phyloP scores from a whole-genome alignment of 805 yeast species.

The Wickerhamiella sorbophila region DNA sequence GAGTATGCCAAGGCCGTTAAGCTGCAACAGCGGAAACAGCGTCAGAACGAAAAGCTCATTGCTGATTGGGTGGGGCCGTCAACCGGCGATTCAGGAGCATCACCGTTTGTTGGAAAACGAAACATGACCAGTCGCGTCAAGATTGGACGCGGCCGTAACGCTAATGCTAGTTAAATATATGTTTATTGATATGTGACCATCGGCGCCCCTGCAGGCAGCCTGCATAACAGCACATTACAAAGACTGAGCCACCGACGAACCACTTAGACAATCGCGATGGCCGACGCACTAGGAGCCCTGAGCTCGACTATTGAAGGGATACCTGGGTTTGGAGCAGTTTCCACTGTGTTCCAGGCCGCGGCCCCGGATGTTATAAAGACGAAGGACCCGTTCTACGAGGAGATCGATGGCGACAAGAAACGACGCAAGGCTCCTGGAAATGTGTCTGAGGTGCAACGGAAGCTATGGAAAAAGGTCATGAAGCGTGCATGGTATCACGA shows the following conservation, averaged over 20 bases:
- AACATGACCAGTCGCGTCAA: conserved; percentile 37
- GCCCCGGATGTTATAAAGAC: conserved; percentile 44
- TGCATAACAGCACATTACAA: neutral
- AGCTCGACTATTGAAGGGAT: conserved; percentile 30
- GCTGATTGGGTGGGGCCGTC: conserved; percentile 94
- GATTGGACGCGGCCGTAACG: conserved; percentile 76
- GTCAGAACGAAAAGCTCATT: conserved; percentile 71
- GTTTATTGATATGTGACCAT: neutral
- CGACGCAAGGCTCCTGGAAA: conserved; percentile 47
- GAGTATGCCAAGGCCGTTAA: conserved; percentile 82
- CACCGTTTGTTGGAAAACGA: conserved; percentile 71
- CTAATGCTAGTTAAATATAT: conserved; percentile 36
- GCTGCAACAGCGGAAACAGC: conserved; percentile 74
- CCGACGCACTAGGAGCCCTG: neutral
- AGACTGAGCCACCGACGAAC: conserved; percentile 5
- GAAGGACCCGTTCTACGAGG: conserved; percentile 28
- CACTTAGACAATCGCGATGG: conserved; percentile 3
- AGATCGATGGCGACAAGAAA: conserved; percentile 37
- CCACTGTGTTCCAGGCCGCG: conserved; percentile 25
- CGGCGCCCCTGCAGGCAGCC: neutral
- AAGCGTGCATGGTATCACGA: conserved; percentile 80
- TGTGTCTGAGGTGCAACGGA: conserved; percentile 43
- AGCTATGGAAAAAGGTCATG: conserved; percentile 60
- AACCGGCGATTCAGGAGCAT: conserved; percentile 57
- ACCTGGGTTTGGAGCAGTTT: conserved; percentile 44